Evolutionary conservation across 225 moss, liverwort and hornwort species (phyloP).

Genomic region (Physcomitrellopsis africana): DNA sequence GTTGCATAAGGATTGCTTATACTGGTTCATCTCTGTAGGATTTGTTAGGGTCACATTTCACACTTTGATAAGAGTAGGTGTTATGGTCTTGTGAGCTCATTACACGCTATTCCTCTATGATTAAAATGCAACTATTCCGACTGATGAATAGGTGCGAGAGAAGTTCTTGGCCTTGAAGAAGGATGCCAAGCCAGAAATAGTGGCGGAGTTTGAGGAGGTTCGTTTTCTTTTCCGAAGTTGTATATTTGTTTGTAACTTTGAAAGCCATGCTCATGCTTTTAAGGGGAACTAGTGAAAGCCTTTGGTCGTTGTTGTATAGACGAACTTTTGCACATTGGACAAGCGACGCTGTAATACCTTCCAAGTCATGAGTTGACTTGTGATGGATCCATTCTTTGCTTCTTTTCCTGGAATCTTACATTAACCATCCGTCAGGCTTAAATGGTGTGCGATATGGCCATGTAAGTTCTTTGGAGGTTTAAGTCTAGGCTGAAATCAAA

Average conservation of each 20-base stretch:
- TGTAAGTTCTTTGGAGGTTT: not conserved
- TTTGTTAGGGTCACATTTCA: not conserved
- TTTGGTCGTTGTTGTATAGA: constrained; percentile 15
- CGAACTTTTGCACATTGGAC: not conserved
- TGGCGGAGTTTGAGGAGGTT: constrained; percentile 91
- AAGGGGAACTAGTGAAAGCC: constrained; percentile 14
- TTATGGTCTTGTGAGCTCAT: constrained; percentile 26
- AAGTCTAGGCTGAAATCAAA: not conserved
- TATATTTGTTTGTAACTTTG: not conserved
- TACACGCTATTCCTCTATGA: constrained; percentile 20
- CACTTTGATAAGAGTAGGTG: not conserved
- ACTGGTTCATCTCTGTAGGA: constrained; percentile 1
- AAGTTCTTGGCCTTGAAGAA: constrained; percentile 85
- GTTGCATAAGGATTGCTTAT: not conserved
- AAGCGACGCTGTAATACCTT: not conserved
- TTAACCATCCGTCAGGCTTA: constrained; percentile 14
- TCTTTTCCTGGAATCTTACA: constrained; percentile 20
- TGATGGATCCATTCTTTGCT: constrained; percentile 23
- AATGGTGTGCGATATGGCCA: not conserved
- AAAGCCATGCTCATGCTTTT: constrained; percentile 18
- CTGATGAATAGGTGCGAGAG: constrained; percentile 72
- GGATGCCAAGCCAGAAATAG: constrained; percentile 89
- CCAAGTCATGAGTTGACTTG: not conserved
- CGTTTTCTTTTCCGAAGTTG: constrained; percentile 20
- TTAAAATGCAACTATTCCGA: not conserved